Conservation (phyloP, 106 monocot genomes). For the Cymbidium sinense region DNA sequence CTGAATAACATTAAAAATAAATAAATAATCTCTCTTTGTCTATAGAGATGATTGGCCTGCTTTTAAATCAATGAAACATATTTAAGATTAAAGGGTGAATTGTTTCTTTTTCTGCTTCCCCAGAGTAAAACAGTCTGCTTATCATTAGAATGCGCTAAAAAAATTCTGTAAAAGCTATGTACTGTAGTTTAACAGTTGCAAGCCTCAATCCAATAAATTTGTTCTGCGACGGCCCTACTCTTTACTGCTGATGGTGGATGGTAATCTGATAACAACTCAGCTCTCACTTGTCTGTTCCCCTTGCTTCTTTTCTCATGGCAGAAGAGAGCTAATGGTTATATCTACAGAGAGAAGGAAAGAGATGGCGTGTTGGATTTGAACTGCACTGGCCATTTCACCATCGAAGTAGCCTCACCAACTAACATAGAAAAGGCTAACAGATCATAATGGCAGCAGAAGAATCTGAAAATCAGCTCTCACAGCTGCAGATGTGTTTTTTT, state of each 20-base stretch:
- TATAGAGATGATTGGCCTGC: no score
- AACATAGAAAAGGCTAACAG: neutral
- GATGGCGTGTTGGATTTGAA: constrained; percentile 4
- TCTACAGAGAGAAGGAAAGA: neutral
- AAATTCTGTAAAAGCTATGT: neutral
- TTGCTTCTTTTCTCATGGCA: neutral
- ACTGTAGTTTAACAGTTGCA: neutral
- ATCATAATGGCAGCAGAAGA: neutral
- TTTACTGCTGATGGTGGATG: neutral
- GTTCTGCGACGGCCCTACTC: neutral
- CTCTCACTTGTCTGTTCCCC: no score
- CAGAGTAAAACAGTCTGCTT: no score
- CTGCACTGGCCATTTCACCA: neutral
- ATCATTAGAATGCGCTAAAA: no score
- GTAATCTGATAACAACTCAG: neutral
- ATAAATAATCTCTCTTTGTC: no score
- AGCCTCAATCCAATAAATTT: neutral
- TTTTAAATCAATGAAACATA: no score
- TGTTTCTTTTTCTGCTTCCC: no score
- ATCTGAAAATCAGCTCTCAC: neutral
- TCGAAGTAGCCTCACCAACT: neutral
- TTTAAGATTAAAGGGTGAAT: no score
- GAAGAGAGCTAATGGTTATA: neutral
- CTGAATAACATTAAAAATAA: no score
- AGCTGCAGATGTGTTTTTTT: constrained; percentile 2